Base-by-base conservation (phyloP, 106 monocot genomes). In the Apostasia ramifera region DNA sequence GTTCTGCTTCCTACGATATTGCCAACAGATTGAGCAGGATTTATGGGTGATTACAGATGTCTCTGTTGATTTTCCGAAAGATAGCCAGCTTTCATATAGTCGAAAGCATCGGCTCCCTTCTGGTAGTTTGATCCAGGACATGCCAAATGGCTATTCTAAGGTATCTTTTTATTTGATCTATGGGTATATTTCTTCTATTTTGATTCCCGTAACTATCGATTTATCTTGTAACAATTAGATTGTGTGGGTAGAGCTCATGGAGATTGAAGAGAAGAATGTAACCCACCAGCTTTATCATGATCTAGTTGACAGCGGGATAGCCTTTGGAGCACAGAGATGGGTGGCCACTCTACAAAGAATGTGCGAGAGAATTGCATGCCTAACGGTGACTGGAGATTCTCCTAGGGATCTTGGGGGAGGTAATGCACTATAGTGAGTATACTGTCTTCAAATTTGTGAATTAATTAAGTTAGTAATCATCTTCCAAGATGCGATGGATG, bases 41-140 rank as follows among this genome's bases (percentile, higher is more conserved):
- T 14, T 81, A 12, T 99, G 93, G 92, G 93, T 74, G n/a, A 74
- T 99, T 39, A 81, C 83, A 0, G 93, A 99, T 60, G 74, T 93
- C 6, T 90, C 93, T 2, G 81, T 90, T 6, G 87, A 90, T 48
- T 54, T 81, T 9, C 65, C 77, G 0, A 61, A 77, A 55, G 90
- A 93, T 14, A 81, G 70, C 40, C 85, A 81, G 39, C 70, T 80
- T 44, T 70, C 73, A 3, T 64, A 54, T 14, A 73, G 74, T 1
- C n/a, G 37, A 14, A 76, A 41, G 3, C 71, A 85, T 46, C 78
- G 81, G 44, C 85, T 88, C 6, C 93, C 98, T 71, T 93, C 93
- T 50, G 98, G 98, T 46, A 90, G 90, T 70, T 64, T 99, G 74
- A 90, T 99, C 79, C 87, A 88, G 42, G 98, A 99, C 55, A 86